Percentiles rank a stretch among this genome's conserved stretches.
Conservation (phyloP, 495 filamentous ascomycete species). For the Penicillium herquei region DNA sequence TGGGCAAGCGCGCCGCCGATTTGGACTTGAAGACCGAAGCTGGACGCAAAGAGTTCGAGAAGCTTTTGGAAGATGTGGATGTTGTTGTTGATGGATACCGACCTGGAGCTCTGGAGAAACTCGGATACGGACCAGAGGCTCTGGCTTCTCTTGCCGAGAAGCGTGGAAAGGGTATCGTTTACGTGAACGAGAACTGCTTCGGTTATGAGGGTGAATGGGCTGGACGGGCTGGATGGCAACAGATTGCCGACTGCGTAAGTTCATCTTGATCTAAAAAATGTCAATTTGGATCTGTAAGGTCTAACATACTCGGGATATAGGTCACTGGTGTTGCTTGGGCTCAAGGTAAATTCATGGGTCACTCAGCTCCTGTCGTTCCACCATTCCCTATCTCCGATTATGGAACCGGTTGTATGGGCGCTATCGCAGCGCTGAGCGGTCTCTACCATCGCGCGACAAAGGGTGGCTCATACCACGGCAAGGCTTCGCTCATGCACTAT, state of each 20-base stretch:
- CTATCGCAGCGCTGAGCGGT: slow-evolving; percentile 61
- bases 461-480: slow-evolving; percentile 65
- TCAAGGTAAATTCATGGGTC: slow-evolving; percentile 71
- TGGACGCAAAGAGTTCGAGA: slow-evolving; percentile 56
- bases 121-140: slow-evolving; percentile 58
- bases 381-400: slow-evolving; percentile 84
- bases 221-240: slow-evolving; percentile 53
- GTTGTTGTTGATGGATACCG: slow-evolving; percentile 67
- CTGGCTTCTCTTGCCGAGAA: slow-evolving; percentile 50
- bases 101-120: slow-evolving; percentile 61
- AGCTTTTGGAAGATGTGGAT: slow-evolving; percentile 57
- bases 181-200: slow-evolving; percentile 73
- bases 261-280: not conserved
- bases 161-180: slow-evolving; percentile 62
- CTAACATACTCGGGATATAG: slow-evolving; percentile 28
- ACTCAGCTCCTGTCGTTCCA: slow-evolving; percentile 68
- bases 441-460: slow-evolving; percentile 59
- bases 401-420: slow-evolving; percentile 67
- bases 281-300: not conserved
- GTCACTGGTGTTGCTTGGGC: slow-evolving; percentile 69
- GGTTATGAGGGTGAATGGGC: slow-evolving; percentile 54
- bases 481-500: slow-evolving; percentile 65
- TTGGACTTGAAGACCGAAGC: slow-evolving; percentile 57
- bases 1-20: slow-evolving; percentile 60
- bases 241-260: slow-evolving; percentile 54